phyloP scores from a whole-genome alignment of 352 stramenopile genomes.

The Pilasporangium apinafurcum region DNA sequence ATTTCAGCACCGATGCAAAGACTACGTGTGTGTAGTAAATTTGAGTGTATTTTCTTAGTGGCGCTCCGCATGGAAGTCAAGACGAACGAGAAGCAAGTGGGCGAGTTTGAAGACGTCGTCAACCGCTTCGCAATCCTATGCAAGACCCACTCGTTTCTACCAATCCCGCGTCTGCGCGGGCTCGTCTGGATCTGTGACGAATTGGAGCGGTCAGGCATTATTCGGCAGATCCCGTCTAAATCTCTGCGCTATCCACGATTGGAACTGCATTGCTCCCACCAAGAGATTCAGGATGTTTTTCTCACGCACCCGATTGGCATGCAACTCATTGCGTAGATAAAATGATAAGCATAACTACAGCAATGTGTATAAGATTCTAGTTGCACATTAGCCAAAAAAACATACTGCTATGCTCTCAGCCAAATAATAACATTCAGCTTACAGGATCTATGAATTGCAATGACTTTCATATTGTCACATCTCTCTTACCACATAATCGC shows the following conservation, averaged over 20 bases:
- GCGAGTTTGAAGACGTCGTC: conserved; percentile 52
- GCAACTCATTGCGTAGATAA: conserved; percentile 47
- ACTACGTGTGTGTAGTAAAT: conserved; percentile 52
- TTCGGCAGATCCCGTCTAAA: conserved; percentile 35
- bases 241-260: conserved; percentile 47
- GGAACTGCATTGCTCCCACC: conserved; percentile 48
- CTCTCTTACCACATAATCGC: too few species aligned
- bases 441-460: too few species aligned
- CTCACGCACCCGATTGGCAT: conserved; percentile 48
- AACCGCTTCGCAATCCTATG: conserved; percentile 58
- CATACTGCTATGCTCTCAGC: too few species aligned
- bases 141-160: conserved; percentile 58
- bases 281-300: conserved; percentile 66
- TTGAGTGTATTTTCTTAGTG: conserved; percentile 68
- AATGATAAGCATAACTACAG: too few species aligned
- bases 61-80: conserved; percentile 60
- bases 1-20: conserved; percentile 48
- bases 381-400: too few species aligned
- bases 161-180: conserved; percentile 41
- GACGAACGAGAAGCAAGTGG: conserved; percentile 22
- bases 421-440: too few species aligned
- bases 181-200: conserved; percentile 59
- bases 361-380: too few species aligned
- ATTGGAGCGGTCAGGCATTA: conserved; percentile 49
- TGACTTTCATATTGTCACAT: too few species aligned